A percentile compares a stretch with the other conserved stretches of the same genome.
Conservation (phyloP, 1,284 basidiomycete species). For the Leccinum pallidistipes region DNA sequence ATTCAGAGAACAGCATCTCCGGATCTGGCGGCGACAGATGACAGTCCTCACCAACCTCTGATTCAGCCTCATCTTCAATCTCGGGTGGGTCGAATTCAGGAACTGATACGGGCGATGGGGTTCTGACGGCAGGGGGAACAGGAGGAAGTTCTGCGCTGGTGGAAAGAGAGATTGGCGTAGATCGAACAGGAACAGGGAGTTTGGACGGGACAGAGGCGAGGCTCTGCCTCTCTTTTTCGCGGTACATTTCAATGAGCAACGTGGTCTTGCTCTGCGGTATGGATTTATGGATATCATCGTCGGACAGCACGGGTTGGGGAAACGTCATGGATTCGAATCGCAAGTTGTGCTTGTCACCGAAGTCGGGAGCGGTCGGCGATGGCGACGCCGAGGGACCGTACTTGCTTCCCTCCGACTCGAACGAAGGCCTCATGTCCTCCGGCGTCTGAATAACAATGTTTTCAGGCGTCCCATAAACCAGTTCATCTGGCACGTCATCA, state of each 20-base stretch:
- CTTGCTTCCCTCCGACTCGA: constrained; percentile 35
- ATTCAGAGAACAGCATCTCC: constrained; percentile 41
- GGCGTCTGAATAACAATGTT: constrained; percentile 16
- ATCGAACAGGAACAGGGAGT: constrained; percentile 34
- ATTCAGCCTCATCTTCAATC: constrained; percentile 17
- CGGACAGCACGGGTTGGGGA: constrained; percentile 21
- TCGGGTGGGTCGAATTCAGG: constrained; percentile 20
- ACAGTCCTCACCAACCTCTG: constrained; percentile 18
- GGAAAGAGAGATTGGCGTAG: constrained; percentile 13
- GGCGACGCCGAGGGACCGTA: constrained; percentile 35
- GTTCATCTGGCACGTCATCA: constrained; percentile 28
- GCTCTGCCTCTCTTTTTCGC: constrained; percentile 59
- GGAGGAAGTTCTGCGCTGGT: constrained; percentile 10
- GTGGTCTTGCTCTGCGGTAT: constrained; percentile 58
- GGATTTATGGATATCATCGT: constrained; percentile 27
- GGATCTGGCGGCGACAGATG: constrained; percentile 31
- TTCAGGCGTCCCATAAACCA: constrained; percentile 35
- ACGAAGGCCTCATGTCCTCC: constrained; percentile 31
- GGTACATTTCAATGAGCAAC: constrained; percentile 78
- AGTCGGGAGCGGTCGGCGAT: constrained; percentile 31
- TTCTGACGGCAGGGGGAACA: constrained; percentile 1
- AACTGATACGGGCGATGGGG: constrained; percentile 19
- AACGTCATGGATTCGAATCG: constrained; percentile 34
- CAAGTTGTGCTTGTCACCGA: constrained; percentile 32
- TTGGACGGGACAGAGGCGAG: constrained; percentile 31